Evolutionary conservation across 1,284 basidiomycete genomes (phyloP).

Genomic region (Papiliotrema laurentii): DNA sequence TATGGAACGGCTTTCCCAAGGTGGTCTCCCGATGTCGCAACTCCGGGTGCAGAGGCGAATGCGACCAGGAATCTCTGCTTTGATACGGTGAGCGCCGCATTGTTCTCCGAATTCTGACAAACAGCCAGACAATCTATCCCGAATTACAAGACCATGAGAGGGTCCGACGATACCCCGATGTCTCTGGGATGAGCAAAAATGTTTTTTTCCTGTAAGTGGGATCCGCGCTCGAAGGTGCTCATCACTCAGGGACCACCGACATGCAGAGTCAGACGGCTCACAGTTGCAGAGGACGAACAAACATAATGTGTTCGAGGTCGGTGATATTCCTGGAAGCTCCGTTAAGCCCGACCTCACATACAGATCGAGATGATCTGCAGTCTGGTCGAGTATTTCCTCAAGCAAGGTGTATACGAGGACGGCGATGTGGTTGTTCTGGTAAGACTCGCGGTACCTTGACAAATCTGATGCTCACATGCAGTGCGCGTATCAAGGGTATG

Average conservation of each 20-base stretch:
- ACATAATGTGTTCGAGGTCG: slow-evolving; percentile 63
- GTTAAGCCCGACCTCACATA: neutral
- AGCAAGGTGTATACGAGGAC: slow-evolving; percentile 58
- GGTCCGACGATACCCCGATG: slow-evolving; percentile 54
- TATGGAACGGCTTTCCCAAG: slow-evolving; percentile 58
- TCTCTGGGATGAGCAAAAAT: slow-evolving; percentile 58
- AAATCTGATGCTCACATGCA: neutral
- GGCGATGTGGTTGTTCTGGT: slow-evolving; percentile 66
- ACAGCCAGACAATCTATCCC: slow-evolving; percentile 61
- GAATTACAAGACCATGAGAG: slow-evolving; percentile 56
- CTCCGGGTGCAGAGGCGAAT: slow-evolving; percentile 53
- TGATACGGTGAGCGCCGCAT: slow-evolving; percentile 50
- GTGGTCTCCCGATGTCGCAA: slow-evolving; percentile 55
- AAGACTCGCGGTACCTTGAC: neutral
- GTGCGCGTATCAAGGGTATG: slow-evolving; percentile 59
- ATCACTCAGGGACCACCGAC: slow-evolving; percentile 49
- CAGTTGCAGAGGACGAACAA: slow-evolving; percentile 59
- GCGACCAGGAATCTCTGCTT: slow-evolving; percentile 53
- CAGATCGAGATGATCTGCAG: slow-evolving; percentile 67
- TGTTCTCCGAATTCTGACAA: too few species aligned
- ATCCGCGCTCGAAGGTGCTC: neutral
- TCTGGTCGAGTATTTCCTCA: slow-evolving; percentile 61
- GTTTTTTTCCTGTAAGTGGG: slow-evolving; percentile 55
- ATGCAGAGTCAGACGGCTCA: slow-evolving; percentile 54
- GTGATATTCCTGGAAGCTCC: too few species aligned